Conservation (phyloP, 345 rosid species). For the Zanthoxylum bungeanum region DNA sequence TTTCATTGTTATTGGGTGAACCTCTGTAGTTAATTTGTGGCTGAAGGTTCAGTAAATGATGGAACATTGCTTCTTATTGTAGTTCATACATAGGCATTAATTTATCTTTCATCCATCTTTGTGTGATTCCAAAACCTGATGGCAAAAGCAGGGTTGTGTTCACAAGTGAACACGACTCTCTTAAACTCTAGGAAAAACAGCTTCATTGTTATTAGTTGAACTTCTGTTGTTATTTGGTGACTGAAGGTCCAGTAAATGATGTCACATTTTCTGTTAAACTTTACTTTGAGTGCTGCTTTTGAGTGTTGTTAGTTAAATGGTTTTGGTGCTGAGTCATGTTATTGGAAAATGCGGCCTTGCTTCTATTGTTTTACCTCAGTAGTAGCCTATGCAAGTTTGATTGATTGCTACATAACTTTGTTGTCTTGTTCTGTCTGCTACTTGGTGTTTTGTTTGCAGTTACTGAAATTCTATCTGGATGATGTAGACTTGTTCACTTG, state of each 20-base stretch:
- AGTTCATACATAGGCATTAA: not conserved
- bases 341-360: not conserved
- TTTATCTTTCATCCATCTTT: not conserved
- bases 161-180: slow-evolving; percentile 23
- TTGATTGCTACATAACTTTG: not conserved
- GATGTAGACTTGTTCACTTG: not conserved
- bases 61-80: slow-evolving; percentile 18
- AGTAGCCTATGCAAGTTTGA: not conserved
- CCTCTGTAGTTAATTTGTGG: slow-evolving; percentile 30
- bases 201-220: slow-evolving; percentile 58
- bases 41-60: slow-evolving; percentile 56
- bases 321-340: not conserved
- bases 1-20: slow-evolving; percentile 60
- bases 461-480: not conserved
- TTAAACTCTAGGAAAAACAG: slow-evolving; percentile 31
- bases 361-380: not conserved
- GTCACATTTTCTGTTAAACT: slow-evolving; percentile 17
- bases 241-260: slow-evolving; percentile 57
- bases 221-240: slow-evolving; percentile 30
- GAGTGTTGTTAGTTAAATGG: not conserved
- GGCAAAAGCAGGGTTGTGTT: slow-evolving; percentile 37
- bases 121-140: slow-evolving; percentile 26
- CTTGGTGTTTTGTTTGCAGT: not conserved
- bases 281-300: not conserved
- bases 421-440: not conserved